Conservation (phyloP, 2,329 filamentous ascomycete genomes). For the Hirsutella rhossiliensis region DNA sequence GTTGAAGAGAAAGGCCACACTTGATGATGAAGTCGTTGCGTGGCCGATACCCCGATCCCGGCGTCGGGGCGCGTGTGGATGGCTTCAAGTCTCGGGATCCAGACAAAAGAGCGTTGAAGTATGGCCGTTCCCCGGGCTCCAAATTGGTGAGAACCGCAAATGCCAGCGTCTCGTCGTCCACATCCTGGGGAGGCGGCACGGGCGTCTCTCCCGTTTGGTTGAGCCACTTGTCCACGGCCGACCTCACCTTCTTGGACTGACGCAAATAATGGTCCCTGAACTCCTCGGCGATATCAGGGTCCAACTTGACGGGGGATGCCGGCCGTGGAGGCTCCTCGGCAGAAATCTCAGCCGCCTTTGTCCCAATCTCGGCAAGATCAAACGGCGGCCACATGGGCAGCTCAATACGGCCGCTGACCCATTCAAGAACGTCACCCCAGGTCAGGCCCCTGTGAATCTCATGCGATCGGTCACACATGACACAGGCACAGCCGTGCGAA, state of each 20-base stretch:
- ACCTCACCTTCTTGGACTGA: conserved; percentile 84
- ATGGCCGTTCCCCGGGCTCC: conserved; percentile 59
- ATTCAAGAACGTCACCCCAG: conserved; percentile 92
- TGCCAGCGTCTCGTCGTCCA: conserved; percentile 85
- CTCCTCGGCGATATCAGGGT: conserved; percentile 88
- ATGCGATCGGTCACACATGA: conserved; percentile 60
- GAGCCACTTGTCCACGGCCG: conserved; percentile 86
- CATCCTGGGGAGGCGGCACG: conserved; percentile 68
- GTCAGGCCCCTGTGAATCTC: conserved; percentile 63
- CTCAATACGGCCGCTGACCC: conserved; percentile 79
- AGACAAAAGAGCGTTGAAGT: conserved; percentile 70
- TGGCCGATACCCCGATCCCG: conserved; percentile 47
- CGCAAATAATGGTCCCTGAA: conserved; percentile 86
- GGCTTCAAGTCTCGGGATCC: conserved; percentile 45
- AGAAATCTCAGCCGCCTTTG: conserved; percentile 47
- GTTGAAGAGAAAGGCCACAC: conserved; percentile 67
- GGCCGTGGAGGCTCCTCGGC: conserved; percentile 48
- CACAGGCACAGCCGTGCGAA: conserved; percentile 69
- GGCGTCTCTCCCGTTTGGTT: conserved; percentile 64
- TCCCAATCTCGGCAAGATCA: conserved; percentile 51
- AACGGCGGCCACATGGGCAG: conserved; percentile 86
- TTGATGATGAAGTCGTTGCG: conserved; percentile 65
- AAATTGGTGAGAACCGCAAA: conserved; percentile 91
- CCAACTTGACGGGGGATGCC: conserved; percentile 58
- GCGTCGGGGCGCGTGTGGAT: conserved; percentile 54